A percentile compares a stretch with the other conserved stretches of the same genome.
These are phyloP conservation scores for Mytilinidion resinicola DNA, from an alignment of 495 filamentous ascomycete genomes.

Conservation along the genomic window DNA sequence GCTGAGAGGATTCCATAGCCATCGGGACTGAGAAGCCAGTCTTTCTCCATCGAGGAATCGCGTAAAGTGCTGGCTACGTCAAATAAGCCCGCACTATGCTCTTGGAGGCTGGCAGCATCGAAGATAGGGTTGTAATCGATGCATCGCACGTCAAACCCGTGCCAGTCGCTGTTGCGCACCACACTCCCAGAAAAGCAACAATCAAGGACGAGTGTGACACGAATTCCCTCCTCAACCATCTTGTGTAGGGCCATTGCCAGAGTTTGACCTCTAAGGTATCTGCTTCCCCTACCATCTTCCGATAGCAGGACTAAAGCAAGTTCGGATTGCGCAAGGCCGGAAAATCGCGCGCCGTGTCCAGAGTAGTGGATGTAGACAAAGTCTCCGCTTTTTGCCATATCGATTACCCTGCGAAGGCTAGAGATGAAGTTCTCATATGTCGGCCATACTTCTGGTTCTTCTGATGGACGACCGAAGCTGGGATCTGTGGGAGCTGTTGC, in stretches of 20 bases:
- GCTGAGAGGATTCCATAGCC: too few species aligned
- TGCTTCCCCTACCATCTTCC: background rate
- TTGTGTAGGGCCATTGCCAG: slow-evolving; percentile 3
- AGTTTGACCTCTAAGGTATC: background rate
- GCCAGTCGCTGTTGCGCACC: slow-evolving; percentile 12
- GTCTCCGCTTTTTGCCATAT: slow-evolving; percentile 25
- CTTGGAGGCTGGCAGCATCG: too few species aligned
- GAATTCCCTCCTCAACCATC: slow-evolving; percentile 26
- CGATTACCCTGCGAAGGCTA: slow-evolving; percentile 1
- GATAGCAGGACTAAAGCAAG: background rate
- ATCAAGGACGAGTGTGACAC: slow-evolving; percentile 28
- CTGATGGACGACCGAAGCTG: background rate
- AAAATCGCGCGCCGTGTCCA: slow-evolving; percentile 26
- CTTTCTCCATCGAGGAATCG: too few species aligned
- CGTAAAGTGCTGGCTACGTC: too few species aligned
- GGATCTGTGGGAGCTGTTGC: background rate
- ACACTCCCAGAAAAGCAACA: slow-evolving; percentile 30
- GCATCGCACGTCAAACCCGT: too few species aligned
- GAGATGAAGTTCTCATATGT: background rate
- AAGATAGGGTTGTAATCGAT: too few species aligned
- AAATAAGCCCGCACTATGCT: too few species aligned
- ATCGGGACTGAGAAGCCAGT: too few species aligned
- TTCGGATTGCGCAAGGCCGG: slow-evolving; percentile 3
- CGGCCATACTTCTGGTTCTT: background rate
- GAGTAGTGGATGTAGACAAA: slow-evolving; percentile 35